Evolutionary conservation across 2,329 filamentous ascomycete species (phyloP).

Genomic region (Fonsecaea pedrosoi): DNA sequence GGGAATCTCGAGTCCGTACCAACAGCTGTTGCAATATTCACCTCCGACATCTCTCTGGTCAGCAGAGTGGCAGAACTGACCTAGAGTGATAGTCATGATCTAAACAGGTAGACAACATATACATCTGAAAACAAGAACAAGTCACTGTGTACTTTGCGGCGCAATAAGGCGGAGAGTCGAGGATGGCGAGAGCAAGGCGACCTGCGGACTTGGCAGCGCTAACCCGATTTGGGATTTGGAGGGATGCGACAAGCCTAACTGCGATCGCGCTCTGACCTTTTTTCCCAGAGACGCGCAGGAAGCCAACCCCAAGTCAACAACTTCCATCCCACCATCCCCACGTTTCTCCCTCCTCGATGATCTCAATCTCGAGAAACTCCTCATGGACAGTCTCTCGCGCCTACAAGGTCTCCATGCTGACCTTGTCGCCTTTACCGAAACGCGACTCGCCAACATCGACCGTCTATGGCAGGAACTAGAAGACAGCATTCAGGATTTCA

Average conservation of each 20-base stretch:
- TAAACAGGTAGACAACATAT: background rate
- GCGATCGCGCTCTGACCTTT: conserved; percentile 16
- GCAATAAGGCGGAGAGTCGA: background rate
- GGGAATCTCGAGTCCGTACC: conserved; percentile 45
- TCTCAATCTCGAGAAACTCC: conserved; percentile 67
- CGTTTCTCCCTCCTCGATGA: conserved; percentile 14
- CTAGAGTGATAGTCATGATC: conserved; percentile 13
- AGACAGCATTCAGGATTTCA: conserved; percentile 69
- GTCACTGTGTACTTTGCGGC: background rate
- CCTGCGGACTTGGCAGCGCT: conserved; percentile 4
- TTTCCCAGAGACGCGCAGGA: conserved; percentile 20
- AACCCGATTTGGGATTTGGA: conserved; percentile 14
- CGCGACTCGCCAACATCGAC: conserved; percentile 72
- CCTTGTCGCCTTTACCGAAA: conserved; percentile 76
- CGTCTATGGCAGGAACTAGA: conserved; percentile 72
- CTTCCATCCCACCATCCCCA: conserved; percentile 8
- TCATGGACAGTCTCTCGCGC: conserved; percentile 72
- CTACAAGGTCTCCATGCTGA: conserved; percentile 87
- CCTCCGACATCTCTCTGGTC: conserved; percentile 48
- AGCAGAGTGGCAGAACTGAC: background rate
- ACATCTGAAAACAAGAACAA: background rate
- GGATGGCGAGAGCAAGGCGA: conserved; percentile 5
- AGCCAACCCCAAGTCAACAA: background rate
- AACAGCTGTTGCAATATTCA: conserved; percentile 52
- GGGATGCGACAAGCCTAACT: conserved; percentile 12